Conservation (phyloP, 1,284 basidiomycete species). For the Moesziomyces aphidis region DNA sequence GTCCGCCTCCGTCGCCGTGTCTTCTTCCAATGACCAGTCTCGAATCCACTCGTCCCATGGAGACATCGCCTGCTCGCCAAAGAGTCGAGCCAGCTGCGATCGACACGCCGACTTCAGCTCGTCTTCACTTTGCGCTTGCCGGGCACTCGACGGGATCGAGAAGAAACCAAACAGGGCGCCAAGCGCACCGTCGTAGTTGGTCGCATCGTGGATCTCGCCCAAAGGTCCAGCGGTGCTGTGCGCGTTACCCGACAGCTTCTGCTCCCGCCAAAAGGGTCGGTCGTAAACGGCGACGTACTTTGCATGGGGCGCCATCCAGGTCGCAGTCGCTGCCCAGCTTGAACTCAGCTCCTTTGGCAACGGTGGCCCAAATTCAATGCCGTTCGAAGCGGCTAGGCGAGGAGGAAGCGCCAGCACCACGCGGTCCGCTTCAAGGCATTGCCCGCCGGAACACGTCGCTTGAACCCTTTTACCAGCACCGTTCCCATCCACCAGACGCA, state of each 20-base stretch:
- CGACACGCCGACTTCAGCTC: not conserved
- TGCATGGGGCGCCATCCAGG: constrained; percentile 6
- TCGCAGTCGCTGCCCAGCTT: not conserved
- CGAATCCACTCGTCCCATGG: no score
- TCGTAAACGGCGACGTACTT: constrained; percentile 7
- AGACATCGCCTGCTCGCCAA: no score
- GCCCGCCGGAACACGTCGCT: not conserved
- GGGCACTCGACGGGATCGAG: not conserved
- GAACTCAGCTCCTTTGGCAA: not conserved
- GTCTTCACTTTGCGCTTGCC: not conserved
- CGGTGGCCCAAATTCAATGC: not conserved
- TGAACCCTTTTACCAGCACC: not conserved
- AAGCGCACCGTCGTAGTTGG: not conserved
- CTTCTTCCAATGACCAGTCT: not conserved
- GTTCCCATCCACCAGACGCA: no score
- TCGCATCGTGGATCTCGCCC: constrained; percentile 1
- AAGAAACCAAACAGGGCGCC: constrained; percentile 9
- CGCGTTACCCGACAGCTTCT: constrained; percentile 3
- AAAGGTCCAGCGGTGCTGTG: constrained; percentile 1
- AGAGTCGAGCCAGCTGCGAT: no score
- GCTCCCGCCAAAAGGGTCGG: constrained; percentile 4
- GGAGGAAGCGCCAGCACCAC: constrained; percentile 3
- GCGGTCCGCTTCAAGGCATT: not conserved
- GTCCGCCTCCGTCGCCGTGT: no score
- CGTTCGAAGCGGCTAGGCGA: not conserved